Base-by-base conservation (phyloP, 345 rosid genomes). In the Gossypium rotundifolium region DNA sequence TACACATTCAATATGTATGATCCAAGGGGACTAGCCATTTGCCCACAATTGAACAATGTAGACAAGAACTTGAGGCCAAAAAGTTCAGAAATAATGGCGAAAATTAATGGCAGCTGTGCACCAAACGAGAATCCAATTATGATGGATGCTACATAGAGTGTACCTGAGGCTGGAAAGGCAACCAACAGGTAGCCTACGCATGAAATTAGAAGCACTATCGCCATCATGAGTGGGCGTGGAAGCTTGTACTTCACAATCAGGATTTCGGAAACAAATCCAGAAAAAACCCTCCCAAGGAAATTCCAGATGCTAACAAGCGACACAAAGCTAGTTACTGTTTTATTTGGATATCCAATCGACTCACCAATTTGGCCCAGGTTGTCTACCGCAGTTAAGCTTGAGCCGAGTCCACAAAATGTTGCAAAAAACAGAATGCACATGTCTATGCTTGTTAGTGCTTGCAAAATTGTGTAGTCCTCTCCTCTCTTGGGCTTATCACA, bases 221-320 rank as follows among this genome's bases (percentile, higher is more conserved):
- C 87, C 91, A 91, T 79, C 93, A 93, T 84, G 2, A 93, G 79
- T 3, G 97, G 94, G n/a, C 95, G 76, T 0, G 98, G 98, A 13
- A 86, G 22, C 72, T 86, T 86, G 77, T 90, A 87, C 74, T 81
- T 88, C 7, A 75, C 79, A 0, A 91, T 77, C 40, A 93, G 74
- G 64, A 60, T 64, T 72, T 93, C 97, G 0, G 97, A 93, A 65
- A 91, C 88, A 66, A 88, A 93, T 4, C 98, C 98, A 0, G 97
- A 73, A 73, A 93, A 93, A 0, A 91, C 93, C 74, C 97, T 81
- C 45, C 98, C 97, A 8, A 90, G 91, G 79, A 83, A 93, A 68
- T 90, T 91, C 98, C 98, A 90, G 70, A 88, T 93, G 83, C 98
- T 88, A 3, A 90, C 91, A 3, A 93, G 84, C 4, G 96, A 91